Evolutionary conservation across 805 yeast genomes (phyloP).

Genomic region (Candida oleophila): DNA sequence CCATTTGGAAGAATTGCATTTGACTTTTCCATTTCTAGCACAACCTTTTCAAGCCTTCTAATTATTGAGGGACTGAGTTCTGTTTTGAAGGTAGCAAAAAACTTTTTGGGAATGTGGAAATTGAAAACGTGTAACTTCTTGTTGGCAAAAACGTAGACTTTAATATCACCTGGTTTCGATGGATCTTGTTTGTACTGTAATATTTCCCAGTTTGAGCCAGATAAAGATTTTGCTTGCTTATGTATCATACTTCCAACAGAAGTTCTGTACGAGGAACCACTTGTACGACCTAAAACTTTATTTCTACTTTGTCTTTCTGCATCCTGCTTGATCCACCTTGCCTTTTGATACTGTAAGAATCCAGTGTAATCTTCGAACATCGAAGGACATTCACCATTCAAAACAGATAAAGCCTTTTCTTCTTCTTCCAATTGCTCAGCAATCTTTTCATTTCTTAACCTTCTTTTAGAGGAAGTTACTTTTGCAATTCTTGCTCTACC

Average conservation of each 20-base stretch:
- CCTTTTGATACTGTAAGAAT: constrained; percentile 73
- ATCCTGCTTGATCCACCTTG: constrained; percentile 84
- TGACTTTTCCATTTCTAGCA: constrained; percentile 56
- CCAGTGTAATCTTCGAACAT: constrained; percentile 63
- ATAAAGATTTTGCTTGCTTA: constrained; percentile 75
- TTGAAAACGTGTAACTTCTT: constrained; percentile 71
- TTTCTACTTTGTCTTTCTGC: constrained; percentile 69
- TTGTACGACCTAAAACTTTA: constrained; percentile 72
- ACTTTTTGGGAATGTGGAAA: constrained; percentile 70
- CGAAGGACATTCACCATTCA: constrained; percentile 60
- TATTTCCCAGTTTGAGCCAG: constrained; percentile 82
- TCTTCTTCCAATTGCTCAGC: constrained; percentile 42
- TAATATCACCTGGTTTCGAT: constrained; percentile 67
- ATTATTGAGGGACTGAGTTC: constrained; percentile 36
- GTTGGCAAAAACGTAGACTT: constrained; percentile 66
- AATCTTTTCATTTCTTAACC: constrained; percentile 23
- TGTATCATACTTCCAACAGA: constrained; percentile 68
- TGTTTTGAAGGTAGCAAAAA: constrained; percentile 66
- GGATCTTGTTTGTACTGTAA: constrained; percentile 63
- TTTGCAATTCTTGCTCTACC: constrained; percentile 40
- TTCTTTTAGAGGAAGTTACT: constrained; percentile 45
- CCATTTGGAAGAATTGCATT: constrained; percentile 72
- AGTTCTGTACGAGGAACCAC: constrained; percentile 52
- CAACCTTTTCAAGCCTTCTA: constrained; percentile 27
- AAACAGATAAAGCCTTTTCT: constrained; percentile 46